Base-by-base conservation (phyloP, 2,329 filamentous ascomycete genomes). In the Claviceps lovelessii region DNA sequence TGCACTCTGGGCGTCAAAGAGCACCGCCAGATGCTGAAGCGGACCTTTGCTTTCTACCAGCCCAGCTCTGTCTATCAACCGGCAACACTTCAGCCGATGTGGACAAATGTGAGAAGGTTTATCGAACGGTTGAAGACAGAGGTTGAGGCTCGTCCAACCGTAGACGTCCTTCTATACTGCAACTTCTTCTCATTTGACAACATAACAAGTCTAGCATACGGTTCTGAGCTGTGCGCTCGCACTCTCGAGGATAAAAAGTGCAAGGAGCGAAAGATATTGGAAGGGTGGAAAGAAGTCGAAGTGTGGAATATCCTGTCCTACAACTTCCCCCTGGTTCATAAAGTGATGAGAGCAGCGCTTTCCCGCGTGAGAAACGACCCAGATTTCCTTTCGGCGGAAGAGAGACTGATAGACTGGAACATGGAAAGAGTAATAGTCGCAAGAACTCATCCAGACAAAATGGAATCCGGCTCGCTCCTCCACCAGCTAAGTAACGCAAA, bases 101-200 rank as follows among this genome's bases (percentile, higher is more conserved):
- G 46, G 45, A 29, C n/a, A 6, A 53, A 53, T 28, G 51, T 53
- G 6, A 11, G 45, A 31, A 50, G 41, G 31, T 41, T 56, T 1
- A 9, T 56, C n/a, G 46, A 49, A 15, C 46, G 47, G 9, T 8
- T 56, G n/a, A 53, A 49, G 19, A 53, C 17, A 17, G 31, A 50
- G 4, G 35, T 50, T 3, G 3, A 39, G 8, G 39, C 28, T 15
- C 45, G 31, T 29, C 31, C 51, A 9, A 56, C 50, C 9, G 37
- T 56, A 10, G 50, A 53, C 15, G 51, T 49, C 33, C 23, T 53
- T 19, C 46, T 56, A 2, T 46, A 41, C 46, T 53, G 46, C 54
- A 56, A 53, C 29, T 56, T 53, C 19, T 56, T 51, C 37, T 53
- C 51, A 6, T 56, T 56, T 9, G 54, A 56, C 54, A 56, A 56